phyloP scores from a whole-genome alignment of 1,284 basidiomycete genomes.

The Irpex rosettiformis region DNA sequence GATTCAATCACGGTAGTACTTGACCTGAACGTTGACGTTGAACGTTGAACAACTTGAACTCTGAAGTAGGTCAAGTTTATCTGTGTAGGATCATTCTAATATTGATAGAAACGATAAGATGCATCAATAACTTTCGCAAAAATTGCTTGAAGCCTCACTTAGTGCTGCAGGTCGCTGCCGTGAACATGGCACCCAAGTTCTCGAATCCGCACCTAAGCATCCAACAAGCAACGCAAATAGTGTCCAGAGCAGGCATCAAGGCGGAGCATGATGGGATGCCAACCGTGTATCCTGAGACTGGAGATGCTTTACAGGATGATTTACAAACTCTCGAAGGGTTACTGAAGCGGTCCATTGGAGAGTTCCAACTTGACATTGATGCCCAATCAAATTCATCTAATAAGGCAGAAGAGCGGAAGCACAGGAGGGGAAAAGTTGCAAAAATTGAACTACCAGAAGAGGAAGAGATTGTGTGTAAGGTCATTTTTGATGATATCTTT shows the following conservation, averaged over 20 bases:
- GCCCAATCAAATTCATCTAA: background rate
- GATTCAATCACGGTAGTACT: too few species aligned
- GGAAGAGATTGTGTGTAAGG: constrained; percentile 14
- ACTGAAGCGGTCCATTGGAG: constrained; percentile 26
- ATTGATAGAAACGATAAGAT: too few species aligned
- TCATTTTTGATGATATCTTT: background rate
- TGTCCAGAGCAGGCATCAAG: constrained; percentile 22
- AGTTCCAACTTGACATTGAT: constrained; percentile 7
- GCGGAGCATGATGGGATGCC: constrained; percentile 15
- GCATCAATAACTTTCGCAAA: too few species aligned
- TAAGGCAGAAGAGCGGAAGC: background rate
- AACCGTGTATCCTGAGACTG: background rate
- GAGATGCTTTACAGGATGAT: constrained; percentile 15
- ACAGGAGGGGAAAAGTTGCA: constrained; percentile 6
- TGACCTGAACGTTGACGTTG: too few species aligned
- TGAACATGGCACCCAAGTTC: too few species aligned
- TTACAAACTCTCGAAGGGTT: constrained; percentile 23
- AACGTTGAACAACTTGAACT: too few species aligned
- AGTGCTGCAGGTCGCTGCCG: too few species aligned
- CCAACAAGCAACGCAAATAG: constrained; percentile 13
- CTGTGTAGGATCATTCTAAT: too few species aligned
- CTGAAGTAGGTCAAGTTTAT: too few species aligned
- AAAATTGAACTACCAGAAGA: constrained; percentile 11
- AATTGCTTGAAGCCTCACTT: too few species aligned
- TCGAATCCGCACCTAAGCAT: constrained; percentile 22